Evolutionary conservation across 345 rosid species (phyloP), one percentile per base, ranked within the genome.

Genomic region (Citrus maxima): DNA sequence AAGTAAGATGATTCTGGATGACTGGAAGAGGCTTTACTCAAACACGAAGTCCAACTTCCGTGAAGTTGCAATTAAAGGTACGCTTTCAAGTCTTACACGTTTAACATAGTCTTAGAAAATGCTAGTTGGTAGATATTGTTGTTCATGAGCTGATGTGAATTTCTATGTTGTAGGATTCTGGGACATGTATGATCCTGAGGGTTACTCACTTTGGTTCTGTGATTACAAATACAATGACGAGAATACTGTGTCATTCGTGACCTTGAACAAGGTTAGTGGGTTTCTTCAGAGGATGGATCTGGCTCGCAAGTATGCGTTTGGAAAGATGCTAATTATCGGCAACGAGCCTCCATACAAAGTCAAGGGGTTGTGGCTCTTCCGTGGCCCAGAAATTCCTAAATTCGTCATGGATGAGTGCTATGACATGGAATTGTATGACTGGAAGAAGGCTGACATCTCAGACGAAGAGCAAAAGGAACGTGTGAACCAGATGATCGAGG

Each of bases 161-260:
- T 37, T 35, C 13, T 59, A 9, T 27, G 42, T 72, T 85, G 86
- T 85, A 96, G 99, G 99, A 64, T 96, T 96, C 89, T 96, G 99
- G 99, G 99, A 94, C 84, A 96, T 96, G 98, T 94, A 92, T 75
- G 99, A 96, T 83, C 94, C 97, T 0, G 98, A 96, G 88, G 99
- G 99, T 38, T 96, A 96, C 87, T 96, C 99, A 0, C 84, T 96
- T 4, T 96, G 99, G 99, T 94, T 96, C 86, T 96, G 98, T 49
- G 94, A 96, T 81, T 96, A 96, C 89, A 96, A 96, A 80, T 96
- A 96, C 91, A 91, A 96, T 30, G 97, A 96, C 0, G 99, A 96
- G 91, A 96, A 96, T 76, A 93, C 88, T 0, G 97, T 96, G 38
- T 91, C 99, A 2, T 96, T 87, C 5, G 99, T 96, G 34, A 96